Conservation (phyloP, 78 protist species). For the Chrysochromulina tobinii region DNA sequence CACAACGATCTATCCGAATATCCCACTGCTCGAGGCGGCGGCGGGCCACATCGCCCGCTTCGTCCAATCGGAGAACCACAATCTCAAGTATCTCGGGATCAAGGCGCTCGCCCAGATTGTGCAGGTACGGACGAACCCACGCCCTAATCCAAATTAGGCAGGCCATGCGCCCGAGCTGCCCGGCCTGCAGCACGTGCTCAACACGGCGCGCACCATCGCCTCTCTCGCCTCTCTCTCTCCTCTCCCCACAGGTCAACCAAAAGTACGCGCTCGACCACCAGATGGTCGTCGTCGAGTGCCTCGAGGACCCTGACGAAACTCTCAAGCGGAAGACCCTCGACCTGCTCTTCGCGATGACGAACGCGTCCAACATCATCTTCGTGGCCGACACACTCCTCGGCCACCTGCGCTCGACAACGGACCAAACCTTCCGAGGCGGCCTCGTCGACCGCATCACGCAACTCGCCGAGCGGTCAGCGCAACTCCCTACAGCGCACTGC, state of each 20-base stretch:
- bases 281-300: conserved; percentile 85
- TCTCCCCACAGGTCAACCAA: conserved; percentile 9
- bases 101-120: conserved; percentile 79
- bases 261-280: conserved; percentile 78
- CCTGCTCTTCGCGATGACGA: conserved; percentile 86
- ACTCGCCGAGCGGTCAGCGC: conserved; percentile 63
- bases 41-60: conserved; percentile 68
- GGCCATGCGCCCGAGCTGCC: too few species aligned
- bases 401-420: conserved; percentile 63
- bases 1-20: conserved; percentile 81
- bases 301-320: conserved; percentile 69
- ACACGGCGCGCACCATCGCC: too few species aligned
- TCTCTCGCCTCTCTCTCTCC: background rate
- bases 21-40: conserved; percentile 67
- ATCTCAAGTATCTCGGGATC: conserved; percentile 90
- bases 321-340: conserved; percentile 69
- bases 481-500: too few species aligned
- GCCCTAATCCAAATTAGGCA: background rate
- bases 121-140: background rate
- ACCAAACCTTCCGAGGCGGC: conserved; percentile 58
- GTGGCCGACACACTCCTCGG: conserved; percentile 65
- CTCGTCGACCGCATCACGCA: conserved; percentile 62
- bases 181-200: too few species aligned
- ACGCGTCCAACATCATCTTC: conserved; percentile 73
- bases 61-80: conserved; percentile 69